Percentiles rank a stretch among this genome's conserved stretches.
Evolutionary conservation across 2,329 filamentous ascomycete genomes (phyloP).

Genomic region (Aspergillus transmontanensis): DNA sequence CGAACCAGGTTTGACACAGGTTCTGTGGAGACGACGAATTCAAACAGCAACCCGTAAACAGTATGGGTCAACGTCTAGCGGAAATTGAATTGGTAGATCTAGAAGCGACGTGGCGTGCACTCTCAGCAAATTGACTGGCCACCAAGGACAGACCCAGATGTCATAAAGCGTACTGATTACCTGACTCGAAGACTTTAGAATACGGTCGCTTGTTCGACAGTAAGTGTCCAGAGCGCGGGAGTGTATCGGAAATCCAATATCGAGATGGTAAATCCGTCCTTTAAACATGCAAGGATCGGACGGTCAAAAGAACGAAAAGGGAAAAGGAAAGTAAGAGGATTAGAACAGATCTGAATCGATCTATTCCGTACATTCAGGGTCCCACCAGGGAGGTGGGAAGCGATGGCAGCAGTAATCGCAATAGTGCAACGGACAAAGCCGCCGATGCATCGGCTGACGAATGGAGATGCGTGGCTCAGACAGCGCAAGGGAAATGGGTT

Average conservation of each 20-base stretch:
- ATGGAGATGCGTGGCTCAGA: slow-evolving; percentile 18
- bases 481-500: slow-evolving; percentile 9
- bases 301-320: background rate
- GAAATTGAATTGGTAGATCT: background rate
- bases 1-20: background rate
- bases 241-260: background rate
- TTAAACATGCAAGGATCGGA: background rate
- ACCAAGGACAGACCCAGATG: background rate
- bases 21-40: background rate
- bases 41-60: background rate
- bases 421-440: slow-evolving; percentile 12
- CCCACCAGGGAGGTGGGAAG: slow-evolving; percentile 2
- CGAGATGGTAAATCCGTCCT: background rate
- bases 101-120: background rate
- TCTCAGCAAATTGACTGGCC: background rate
- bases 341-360: slow-evolving; percentile 9
- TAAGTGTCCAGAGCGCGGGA: background rate
- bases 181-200: background rate
- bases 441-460: slow-evolving; percentile 22
- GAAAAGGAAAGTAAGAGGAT: slow-evolving; percentile 2
- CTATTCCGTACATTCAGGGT: slow-evolving; percentile 8
- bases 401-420: slow-evolving; percentile 6
- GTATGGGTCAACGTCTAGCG: background rate
- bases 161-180: background rate
- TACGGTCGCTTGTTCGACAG: background rate